Percentiles rank a stretch among this genome's conserved stretches.
phyloP scores from a whole-genome alignment of 495 filamentous ascomycete genomes.

The Aspergillus ellipticus region DNA sequence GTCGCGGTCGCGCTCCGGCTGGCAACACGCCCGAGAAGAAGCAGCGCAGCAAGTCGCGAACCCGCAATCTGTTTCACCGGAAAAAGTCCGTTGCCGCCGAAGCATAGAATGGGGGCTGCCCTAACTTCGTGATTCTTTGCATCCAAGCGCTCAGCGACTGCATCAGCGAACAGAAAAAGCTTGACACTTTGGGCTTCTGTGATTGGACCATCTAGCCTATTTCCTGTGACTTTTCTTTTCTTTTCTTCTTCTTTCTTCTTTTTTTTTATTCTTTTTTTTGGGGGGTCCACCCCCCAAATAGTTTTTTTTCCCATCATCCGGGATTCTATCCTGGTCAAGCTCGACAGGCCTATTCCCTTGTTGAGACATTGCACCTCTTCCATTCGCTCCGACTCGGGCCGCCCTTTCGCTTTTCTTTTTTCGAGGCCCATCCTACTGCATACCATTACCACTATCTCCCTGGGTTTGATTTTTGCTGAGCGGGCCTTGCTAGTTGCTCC shows the following conservation, averaged over 20 bases:
- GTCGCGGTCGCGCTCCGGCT: constrained; percentile 12
- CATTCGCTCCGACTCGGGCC: not conserved
- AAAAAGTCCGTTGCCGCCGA: constrained; percentile 50
- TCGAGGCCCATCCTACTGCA: constrained; percentile 7
- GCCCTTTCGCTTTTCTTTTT: constrained; percentile 10
- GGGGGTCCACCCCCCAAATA: too few species aligned
- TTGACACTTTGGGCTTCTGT: not conserved
- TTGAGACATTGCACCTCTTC: not conserved
- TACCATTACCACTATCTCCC: constrained; percentile 8
- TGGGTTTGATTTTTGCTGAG: constrained; percentile 8
- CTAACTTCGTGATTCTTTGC: constrained; percentile 4
- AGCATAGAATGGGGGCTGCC: constrained; percentile 19
- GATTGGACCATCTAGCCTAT: too few species aligned
- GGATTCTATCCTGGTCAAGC: not conserved
- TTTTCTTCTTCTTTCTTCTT: too few species aligned
- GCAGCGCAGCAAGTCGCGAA: constrained; percentile 58
- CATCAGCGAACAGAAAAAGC: constrained; percentile 1
- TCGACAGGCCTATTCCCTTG: not conserved
- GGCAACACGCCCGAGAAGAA: constrained; percentile 53
- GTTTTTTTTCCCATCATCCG: not conserved
- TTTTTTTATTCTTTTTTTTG: too few species aligned
- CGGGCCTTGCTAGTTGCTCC: constrained; percentile 17
- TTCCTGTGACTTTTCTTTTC: not conserved
- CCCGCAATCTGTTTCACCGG: constrained; percentile 63
- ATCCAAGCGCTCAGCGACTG: constrained; percentile 1